A percentile compares a stretch with the other conserved stretches of the same genome.
phyloP scores from a whole-genome alignment of 129 eudicot species.

The Lactuca saligna region DNA sequence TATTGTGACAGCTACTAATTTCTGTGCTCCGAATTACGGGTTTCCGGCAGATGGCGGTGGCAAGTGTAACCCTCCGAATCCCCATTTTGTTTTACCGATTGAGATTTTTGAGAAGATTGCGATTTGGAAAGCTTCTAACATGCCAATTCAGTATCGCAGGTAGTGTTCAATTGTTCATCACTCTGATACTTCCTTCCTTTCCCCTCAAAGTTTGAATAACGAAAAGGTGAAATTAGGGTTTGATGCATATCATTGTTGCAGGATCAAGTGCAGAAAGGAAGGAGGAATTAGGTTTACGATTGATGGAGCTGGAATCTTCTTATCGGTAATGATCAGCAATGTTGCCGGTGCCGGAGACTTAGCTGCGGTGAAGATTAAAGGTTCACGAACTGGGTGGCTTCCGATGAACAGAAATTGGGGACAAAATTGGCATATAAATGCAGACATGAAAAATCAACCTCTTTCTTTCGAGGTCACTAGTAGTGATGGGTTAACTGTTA shows the following conservation, averaged over 20 bases:
- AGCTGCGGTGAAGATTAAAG: slow-evolving; percentile 75
- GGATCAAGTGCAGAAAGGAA: slow-evolving; percentile 89
- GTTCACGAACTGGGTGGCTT: slow-evolving; percentile 94
- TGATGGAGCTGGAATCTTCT: slow-evolving; percentile 68
- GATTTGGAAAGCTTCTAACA: slow-evolving; percentile 90
- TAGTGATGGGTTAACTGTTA: slow-evolving; percentile 66
- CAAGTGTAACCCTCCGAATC: slow-evolving; percentile 73
- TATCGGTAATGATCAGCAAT: slow-evolving; percentile 80
- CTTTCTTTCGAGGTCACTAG: slow-evolving; percentile 79
- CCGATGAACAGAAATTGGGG: slow-evolving; percentile 98
- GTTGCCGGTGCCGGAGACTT: slow-evolving; percentile 91
- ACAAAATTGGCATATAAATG: slow-evolving; percentile 86
- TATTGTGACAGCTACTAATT: slow-evolving; percentile 89
- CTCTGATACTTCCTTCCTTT: background rate
- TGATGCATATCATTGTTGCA: slow-evolving; percentile 25
- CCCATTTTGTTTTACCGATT: slow-evolving; percentile 89
- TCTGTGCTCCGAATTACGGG: slow-evolving; percentile 89
- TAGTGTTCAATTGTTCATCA: slow-evolving; percentile 15
- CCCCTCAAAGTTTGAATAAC: background rate
- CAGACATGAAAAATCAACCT: slow-evolving; percentile 75
- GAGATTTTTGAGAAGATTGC: slow-evolving; percentile 95
- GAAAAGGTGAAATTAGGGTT: background rate
- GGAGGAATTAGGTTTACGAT: slow-evolving; percentile 82
- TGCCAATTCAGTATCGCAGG: slow-evolving; percentile 95
- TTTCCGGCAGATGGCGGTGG: slow-evolving; percentile 85